Evolutionary conservation across 495 filamentous ascomycete species (phyloP), one percentile per base, ranked within the genome.

Genomic region (Darksidea phi): DNA sequence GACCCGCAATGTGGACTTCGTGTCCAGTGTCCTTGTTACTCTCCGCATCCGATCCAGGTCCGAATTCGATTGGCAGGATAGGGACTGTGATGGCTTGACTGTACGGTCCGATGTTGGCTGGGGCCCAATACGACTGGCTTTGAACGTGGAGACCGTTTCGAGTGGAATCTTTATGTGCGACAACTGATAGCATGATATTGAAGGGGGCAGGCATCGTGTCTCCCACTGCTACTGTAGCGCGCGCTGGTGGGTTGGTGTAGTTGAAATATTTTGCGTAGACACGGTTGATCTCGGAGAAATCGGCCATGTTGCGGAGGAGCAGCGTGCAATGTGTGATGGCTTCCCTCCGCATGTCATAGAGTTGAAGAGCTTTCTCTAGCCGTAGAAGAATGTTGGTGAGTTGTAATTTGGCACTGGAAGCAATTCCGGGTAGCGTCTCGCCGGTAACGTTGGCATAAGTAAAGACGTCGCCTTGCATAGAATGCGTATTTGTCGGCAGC

Each of bases 31-130:
- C 32, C 12, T 58, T 42, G 2, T 60, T 43, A 10, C 28, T 59
- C 67, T 75, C 56, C 74, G 71, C 51, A 37, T 64, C 34, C 1
- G 23, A 13, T 25, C 48, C 12, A n/a, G 17, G 5, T 12, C 6
- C 20, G 2, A 28, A n/a, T 34, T 6, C 18, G 13, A 52, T 58
- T 28, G 46, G 5, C 5, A 43, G 82, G 57, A 28, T 7, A 15
- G 84, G 84, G 18, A 84, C 72, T 17, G 83, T 78, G 47, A 94
- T 84, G 0, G 94, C 90, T 75, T 99, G 94, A 12, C 90, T 95
- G 72, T 99, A 99, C 0, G 95, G 94, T 0, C 94, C 94, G 53
- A 99, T 99, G 65, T 97, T 97, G 7, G 95, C 92, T 0, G 94
- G 94, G 0, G 94, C 95, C 94, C 94, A 99, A 79, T 97, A 97